Evolutionary conservation across 2,329 filamentous ascomycete genomes (phyloP).

Genomic region (Ophioceras dolichostomum): DNA sequence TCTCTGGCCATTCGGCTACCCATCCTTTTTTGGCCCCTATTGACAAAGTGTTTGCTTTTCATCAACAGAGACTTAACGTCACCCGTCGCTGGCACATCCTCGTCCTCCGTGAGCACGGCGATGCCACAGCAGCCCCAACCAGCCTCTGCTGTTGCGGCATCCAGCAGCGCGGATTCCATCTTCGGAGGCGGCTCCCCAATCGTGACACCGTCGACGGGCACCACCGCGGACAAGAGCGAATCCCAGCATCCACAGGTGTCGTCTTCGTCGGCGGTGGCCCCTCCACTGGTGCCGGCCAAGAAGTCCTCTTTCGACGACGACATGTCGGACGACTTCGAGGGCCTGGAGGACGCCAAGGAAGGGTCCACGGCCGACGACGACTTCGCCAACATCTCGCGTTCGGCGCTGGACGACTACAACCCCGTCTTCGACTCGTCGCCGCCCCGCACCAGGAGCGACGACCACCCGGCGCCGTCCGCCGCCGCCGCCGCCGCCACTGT

Average conservation of each 20-base stretch:
- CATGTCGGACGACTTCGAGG: constrained; percentile 70
- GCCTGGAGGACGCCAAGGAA: constrained; percentile 74
- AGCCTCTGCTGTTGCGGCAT: background rate
- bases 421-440: constrained; percentile 65
- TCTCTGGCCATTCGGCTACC: too few species aligned
- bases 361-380: constrained; percentile 62
- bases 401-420: constrained; percentile 67
- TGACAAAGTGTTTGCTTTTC: too few species aligned
- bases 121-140: background rate
- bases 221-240: too few species aligned
- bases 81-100: constrained; percentile 10
- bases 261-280: constrained; percentile 7
- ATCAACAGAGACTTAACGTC: too few species aligned
- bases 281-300: constrained; percentile 25
- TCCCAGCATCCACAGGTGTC: too few species aligned
- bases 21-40: too few species aligned
- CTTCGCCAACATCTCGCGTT: constrained; percentile 61
- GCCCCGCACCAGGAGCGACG: constrained; percentile 39
- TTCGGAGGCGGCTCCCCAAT: constrained; percentile 7
- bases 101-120: constrained; percentile 1
- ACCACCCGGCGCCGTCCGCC: constrained; percentile 12
- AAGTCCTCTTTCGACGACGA: constrained; percentile 62
- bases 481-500: too few species aligned
- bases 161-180: constrained; percentile 4
- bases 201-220: too few species aligned